These are phyloP conservation scores for Rhizopogon rudus DNA, from an alignment of 768 basidiomycete species.

Conservation along the genomic window DNA sequence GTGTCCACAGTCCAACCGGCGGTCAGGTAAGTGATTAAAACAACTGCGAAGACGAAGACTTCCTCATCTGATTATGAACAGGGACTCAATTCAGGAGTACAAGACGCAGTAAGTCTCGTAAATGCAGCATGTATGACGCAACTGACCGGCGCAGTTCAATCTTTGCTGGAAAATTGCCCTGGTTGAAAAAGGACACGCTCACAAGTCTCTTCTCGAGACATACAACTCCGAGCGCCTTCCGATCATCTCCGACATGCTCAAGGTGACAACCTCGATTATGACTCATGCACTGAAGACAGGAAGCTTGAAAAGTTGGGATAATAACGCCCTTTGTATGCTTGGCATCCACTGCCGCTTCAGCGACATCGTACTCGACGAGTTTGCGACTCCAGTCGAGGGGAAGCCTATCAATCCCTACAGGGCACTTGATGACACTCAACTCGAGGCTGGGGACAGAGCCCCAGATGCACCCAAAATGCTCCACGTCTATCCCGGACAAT, in stretches of 20 bases:
- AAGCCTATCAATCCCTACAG: too few species aligned
- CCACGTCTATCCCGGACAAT: too few species aligned
- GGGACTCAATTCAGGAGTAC: constrained; percentile 14
- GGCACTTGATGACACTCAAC: too few species aligned
- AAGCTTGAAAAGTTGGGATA: too few species aligned
- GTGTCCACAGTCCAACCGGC: constrained; percentile 20
- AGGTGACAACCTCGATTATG: background rate
- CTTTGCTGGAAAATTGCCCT: constrained; percentile 31
- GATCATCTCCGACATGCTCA: constrained; percentile 32
- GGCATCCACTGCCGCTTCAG: too few species aligned
- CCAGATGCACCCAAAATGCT: too few species aligned
- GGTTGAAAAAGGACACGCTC: constrained; percentile 18
- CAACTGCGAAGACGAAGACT: too few species aligned
- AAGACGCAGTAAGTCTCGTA: constrained; percentile 11
- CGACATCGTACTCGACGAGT: too few species aligned
- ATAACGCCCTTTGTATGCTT: too few species aligned
- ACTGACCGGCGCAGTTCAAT: constrained; percentile 19
- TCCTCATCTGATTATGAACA: background rate
- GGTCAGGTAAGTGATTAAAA: constrained; percentile 10
- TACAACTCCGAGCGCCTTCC: constrained; percentile 30
- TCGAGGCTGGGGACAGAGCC: too few species aligned
- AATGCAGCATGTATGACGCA: background rate
- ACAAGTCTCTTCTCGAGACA: constrained; percentile 21
- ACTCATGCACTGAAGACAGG: too few species aligned
- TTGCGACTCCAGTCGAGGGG: too few species aligned